Percentiles rank a stretch among this genome's conserved stretches.
These are phyloP conservation scores for Oryza glaberrima DNA, from an alignment of 176 grass and related monocot genomes.

Conservation along the genomic window DNA sequence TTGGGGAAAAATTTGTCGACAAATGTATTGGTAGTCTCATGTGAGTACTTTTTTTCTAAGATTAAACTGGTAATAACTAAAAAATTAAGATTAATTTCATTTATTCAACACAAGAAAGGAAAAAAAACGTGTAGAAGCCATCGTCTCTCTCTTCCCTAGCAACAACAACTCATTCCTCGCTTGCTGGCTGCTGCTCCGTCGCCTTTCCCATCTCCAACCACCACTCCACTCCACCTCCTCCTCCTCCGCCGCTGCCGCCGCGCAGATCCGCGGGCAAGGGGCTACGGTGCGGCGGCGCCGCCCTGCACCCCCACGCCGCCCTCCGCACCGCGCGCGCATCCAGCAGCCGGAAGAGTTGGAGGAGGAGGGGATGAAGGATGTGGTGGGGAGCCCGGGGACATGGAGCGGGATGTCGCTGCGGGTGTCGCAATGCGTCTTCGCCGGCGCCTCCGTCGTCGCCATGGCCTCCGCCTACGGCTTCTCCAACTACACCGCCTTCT, in stretches of 20 bases:
- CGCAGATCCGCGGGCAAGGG: neutral
- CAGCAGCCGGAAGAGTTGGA: neutral
- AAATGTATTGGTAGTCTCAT: too few relatives aligned
- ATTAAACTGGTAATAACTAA: too few relatives aligned
- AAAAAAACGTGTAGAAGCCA: too few relatives aligned
- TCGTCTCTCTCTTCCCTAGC: too few relatives aligned
- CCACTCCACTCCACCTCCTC: neutral
- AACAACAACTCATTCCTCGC: neutral
- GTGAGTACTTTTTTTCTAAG: too few relatives aligned
- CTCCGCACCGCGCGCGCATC: neutral
- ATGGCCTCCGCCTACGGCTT: conserved; percentile 60
- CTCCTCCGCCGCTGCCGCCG: too few relatives aligned
- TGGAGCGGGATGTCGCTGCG: conserved; percentile 73
- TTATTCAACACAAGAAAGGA: too few relatives aligned
- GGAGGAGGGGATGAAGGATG: conserved; percentile 50
- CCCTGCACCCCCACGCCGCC: neutral
- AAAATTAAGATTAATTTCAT: too few relatives aligned
- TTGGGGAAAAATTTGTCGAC: too few relatives aligned
- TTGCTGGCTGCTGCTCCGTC: neutral
- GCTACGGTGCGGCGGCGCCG: neutral
- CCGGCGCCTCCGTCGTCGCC: conserved; percentile 50
- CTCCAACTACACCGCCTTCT: conserved; percentile 66
- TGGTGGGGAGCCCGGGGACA: conserved; percentile 71
- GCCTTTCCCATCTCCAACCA: neutral
- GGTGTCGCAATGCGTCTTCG: conserved; percentile 60